Conservation (phyloP, 73 alveolate species). For the Paramecium sonneborni region DNA sequence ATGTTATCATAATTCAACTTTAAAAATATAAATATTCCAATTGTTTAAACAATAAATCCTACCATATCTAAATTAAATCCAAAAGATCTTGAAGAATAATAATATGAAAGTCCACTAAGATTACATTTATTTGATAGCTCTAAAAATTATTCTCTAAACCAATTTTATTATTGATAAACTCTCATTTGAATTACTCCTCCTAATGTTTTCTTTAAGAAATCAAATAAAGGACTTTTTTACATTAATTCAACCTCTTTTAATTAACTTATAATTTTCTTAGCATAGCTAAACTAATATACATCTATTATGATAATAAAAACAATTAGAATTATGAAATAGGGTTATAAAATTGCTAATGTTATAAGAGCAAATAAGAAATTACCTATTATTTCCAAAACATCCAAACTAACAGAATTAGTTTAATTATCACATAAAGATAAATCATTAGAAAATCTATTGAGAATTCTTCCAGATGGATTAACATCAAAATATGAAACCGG, state of each 20-base stretch:
- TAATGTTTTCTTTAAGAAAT: slow-evolving; percentile 21
- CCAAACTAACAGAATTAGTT: neutral
- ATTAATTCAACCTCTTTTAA: slow-evolving; percentile 32
- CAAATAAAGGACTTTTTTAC: slow-evolving; percentile 56
- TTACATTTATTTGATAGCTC: neutral
- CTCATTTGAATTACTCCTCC: slow-evolving; percentile 64
- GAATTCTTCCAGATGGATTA: slow-evolving; percentile 75
- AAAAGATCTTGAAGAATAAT: neutral
- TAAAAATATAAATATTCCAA: neutral
- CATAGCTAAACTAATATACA: neutral
- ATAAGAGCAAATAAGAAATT: neutral
- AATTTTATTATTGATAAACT: neutral
- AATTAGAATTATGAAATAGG: neutral
- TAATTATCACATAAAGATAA: neutral
- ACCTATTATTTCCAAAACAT: neutral
- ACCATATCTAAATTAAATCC: slow-evolving; percentile 23
- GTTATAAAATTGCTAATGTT: neutral
- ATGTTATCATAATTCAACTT: neutral
- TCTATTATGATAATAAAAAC: neutral
- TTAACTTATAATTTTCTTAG: neutral
- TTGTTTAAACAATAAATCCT: neutral
- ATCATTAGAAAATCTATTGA: slow-evolving; percentile 71
- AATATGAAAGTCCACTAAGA: neutral
- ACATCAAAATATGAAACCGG: slow-evolving; percentile 69
- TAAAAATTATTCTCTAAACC: slow-evolving; percentile 46